Conservation (phyloP, 208 protist genomes). For the Herpetomonas tarakana region DNA sequence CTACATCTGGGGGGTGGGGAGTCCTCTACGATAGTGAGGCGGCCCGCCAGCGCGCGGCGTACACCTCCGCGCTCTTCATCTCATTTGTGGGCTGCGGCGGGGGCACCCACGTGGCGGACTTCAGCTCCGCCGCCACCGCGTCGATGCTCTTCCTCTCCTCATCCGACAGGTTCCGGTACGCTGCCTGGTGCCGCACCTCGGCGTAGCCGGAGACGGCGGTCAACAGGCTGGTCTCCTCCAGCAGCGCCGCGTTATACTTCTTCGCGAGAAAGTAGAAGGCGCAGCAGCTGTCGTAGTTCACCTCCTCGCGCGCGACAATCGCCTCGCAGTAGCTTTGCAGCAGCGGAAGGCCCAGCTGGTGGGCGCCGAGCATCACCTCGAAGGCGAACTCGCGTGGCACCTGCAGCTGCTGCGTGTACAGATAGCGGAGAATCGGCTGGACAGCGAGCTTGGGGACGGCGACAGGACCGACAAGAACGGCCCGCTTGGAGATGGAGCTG, state of each 20-base stretch:
- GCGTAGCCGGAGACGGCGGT: slow-evolving; percentile 68
- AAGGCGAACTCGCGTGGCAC: slow-evolving; percentile 49
- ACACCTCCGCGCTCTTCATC: slow-evolving; percentile 44
- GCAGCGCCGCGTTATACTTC: slow-evolving; percentile 60
- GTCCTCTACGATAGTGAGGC: slow-evolving; percentile 5
- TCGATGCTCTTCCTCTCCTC: slow-evolving; percentile 58
- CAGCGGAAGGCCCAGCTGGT: slow-evolving; percentile 46
- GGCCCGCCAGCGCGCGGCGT: slow-evolving; percentile 47
- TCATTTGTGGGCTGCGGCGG: slow-evolving; percentile 42
- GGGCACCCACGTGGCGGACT: slow-evolving; percentile 54
- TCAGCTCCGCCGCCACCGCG: slow-evolving; percentile 59
- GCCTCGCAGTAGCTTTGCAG: slow-evolving; percentile 76
- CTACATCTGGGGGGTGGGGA: too few relatives aligned
- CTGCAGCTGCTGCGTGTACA: slow-evolving; percentile 66
- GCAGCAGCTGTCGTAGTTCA: slow-evolving; percentile 77
- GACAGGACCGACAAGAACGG: slow-evolving; percentile 73
- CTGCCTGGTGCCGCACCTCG: slow-evolving; percentile 42
- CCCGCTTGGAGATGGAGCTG: slow-evolving; percentile 35
- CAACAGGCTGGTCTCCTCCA: slow-evolving; percentile 74
- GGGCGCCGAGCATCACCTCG: slow-evolving; percentile 63
- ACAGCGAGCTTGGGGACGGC: slow-evolving; percentile 59
- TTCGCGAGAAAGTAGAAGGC: slow-evolving; percentile 67
- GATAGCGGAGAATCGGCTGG: slow-evolving; percentile 54
- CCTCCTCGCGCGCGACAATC: slow-evolving; percentile 68
- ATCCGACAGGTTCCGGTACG: slow-evolving; percentile 38